These are phyloP conservation scores for Erodium maritimum DNA, from an alignment of 345 rosid genomes.

Conservation along the genomic window DNA sequence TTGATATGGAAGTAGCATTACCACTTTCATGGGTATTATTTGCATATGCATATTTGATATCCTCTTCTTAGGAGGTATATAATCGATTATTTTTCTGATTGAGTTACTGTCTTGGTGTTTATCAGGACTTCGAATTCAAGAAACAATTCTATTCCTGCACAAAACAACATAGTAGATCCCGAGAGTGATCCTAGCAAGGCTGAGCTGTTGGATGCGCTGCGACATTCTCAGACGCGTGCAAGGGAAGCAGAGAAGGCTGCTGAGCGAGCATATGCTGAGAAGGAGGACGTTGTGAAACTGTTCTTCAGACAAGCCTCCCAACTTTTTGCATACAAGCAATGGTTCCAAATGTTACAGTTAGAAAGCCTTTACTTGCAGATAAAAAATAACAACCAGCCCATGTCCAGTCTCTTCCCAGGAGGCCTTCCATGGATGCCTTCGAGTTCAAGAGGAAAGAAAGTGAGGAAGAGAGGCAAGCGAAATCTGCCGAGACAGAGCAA, in stretches of 20 bases:
- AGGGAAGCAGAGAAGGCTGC: conserved; percentile 93
- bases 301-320: conserved; percentile 86
- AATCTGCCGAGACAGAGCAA: conserved; percentile 24
- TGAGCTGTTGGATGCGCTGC: conserved; percentile 68
- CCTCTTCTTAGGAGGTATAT: too few species aligned
- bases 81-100: too few species aligned
- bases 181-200: conserved; percentile 55
- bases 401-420: conserved; percentile 31
- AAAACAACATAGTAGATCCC: background rate
- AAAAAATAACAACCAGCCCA: conserved; percentile 43
- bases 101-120: too few species aligned
- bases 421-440: conserved; percentile 41
- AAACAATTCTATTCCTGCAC: background rate
- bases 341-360: conserved; percentile 73
- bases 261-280: conserved; percentile 62
- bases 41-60: too few species aligned
- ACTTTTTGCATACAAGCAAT: conserved; percentile 81
- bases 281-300: conserved; percentile 63
- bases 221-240: conserved; percentile 91
- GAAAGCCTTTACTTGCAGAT: conserved; percentile 52
- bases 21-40: too few species aligned
- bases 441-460: conserved; percentile 23
- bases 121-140: background rate
- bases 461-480: conserved; percentile 28
- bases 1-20: too few species aligned